Conservation (phyloP, 2,329 filamentous ascomycete genomes). For the Colletotrichum acutatum region DNA sequence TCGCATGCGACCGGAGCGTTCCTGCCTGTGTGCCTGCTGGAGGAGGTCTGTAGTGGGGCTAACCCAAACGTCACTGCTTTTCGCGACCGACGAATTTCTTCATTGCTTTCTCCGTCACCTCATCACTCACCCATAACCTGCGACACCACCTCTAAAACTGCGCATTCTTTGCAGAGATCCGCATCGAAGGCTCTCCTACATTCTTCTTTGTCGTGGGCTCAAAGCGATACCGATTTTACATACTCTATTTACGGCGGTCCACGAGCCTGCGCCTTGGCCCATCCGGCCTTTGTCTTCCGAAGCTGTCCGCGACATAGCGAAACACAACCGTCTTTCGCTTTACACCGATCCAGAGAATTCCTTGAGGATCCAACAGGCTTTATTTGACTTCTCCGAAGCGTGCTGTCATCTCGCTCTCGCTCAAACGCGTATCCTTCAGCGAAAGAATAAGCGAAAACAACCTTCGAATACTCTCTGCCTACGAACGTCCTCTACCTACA, state of each 20-base stretch:
- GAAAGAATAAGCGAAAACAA: background rate
- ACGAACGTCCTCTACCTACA: background rate
- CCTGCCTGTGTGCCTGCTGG: slow-evolving; percentile 28
- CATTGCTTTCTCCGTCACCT: background rate
- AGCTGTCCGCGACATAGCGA: slow-evolving; percentile 4
- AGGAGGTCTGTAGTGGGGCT: slow-evolving; percentile 25
- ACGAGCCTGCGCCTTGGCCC: slow-evolving; percentile 22
- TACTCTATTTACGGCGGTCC: background rate
- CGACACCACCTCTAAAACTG: slow-evolving; percentile 1
- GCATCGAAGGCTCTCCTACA: background rate
- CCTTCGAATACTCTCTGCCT: background rate
- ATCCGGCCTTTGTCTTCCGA: slow-evolving; percentile 8
- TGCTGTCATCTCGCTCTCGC: background rate
- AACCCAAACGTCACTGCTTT: slow-evolving; percentile 37
- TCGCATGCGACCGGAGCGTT: slow-evolving; percentile 25
- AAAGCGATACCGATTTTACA: background rate
- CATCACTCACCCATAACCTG: slow-evolving; percentile 1
- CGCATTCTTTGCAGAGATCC: background rate
- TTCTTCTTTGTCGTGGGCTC: background rate
- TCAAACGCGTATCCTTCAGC: background rate
- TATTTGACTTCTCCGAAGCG: background rate
- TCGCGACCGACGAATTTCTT: slow-evolving; percentile 35
- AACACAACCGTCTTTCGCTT: slow-evolving; percentile 10
- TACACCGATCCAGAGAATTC: background rate
- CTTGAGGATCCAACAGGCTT: background rate